A percentile compares a stretch with the other conserved stretches of the same genome.
Conservation (phyloP, 495 filamentous ascomycete species). For the Elasticomyces elasticus region DNA sequence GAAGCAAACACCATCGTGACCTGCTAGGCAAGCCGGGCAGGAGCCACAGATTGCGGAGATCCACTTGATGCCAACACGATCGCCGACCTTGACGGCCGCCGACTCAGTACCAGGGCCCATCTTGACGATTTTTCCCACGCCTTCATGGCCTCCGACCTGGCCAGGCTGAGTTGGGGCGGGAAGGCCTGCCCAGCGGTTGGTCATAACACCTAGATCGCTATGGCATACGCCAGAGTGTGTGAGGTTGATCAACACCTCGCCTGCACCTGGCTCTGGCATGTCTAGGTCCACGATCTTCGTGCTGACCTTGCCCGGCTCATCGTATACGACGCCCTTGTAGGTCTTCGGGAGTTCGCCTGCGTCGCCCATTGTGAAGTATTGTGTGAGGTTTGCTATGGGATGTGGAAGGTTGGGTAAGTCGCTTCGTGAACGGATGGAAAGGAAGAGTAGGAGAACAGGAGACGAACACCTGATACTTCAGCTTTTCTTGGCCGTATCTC, state of each 20-base stretch:
- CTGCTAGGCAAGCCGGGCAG: conserved; percentile 47
- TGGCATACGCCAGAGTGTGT: conserved; percentile 2
- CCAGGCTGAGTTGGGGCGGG: conserved; percentile 52
- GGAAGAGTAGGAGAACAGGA: not conserved
- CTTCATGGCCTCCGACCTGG: conserved; percentile 52
- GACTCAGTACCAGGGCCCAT: conserved; percentile 43
- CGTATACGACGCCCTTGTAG: conserved; percentile 60
- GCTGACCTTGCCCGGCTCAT: conserved; percentile 58
- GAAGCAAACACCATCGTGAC: conserved; percentile 50
- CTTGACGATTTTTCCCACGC: conserved; percentile 41
- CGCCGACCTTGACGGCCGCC: conserved; percentile 50
- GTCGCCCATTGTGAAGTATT: not conserved
- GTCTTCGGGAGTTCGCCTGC: conserved; percentile 44
- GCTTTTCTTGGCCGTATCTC: no score
- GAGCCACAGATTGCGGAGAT: conserved; percentile 37
- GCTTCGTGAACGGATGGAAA: not conserved
- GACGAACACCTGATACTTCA: not conserved
- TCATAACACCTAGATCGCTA: conserved; percentile 52
- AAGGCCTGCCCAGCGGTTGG: conserved; percentile 38
- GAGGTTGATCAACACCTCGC: conserved; percentile 57
- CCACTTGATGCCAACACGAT: conserved; percentile 42
- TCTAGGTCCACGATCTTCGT: conserved; percentile 57
- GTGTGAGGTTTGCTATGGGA: not conserved
- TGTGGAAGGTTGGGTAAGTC: not conserved
- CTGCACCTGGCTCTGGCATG: conserved; percentile 53